Conservation (phyloP, 2,329 filamentous ascomycete genomes). For the Diaporthe citriasiana region DNA sequence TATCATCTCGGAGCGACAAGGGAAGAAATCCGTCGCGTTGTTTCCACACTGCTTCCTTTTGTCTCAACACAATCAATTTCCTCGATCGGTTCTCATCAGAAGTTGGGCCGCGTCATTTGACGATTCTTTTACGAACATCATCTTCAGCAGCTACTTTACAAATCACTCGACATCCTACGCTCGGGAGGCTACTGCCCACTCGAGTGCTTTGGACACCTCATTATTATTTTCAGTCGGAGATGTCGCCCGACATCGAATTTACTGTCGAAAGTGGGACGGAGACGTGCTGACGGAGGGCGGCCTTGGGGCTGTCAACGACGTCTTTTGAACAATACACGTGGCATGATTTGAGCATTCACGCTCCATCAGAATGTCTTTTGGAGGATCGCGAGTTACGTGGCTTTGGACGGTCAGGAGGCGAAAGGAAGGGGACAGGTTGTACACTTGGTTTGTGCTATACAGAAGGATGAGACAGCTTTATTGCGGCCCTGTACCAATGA, state of each 20-base stretch:
- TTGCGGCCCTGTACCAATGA: slow-evolving; percentile 32
- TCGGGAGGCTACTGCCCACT: slow-evolving; percentile 54
- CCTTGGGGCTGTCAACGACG: slow-evolving; percentile 18
- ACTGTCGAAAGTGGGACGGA: slow-evolving; percentile 36
- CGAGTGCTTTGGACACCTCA: slow-evolving; percentile 57
- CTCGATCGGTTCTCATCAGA: slow-evolving; percentile 48
- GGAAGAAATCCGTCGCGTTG: not conserved
- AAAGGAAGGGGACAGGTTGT: slow-evolving; percentile 30
- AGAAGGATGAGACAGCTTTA: slow-evolving; percentile 37
- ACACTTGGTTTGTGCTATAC: slow-evolving; percentile 37
- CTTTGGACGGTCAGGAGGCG: not conserved
- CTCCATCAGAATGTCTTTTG: not conserved
- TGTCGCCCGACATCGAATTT: slow-evolving; percentile 39
- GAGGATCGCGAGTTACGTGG: slow-evolving; percentile 3
- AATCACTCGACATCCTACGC: slow-evolving; percentile 57
- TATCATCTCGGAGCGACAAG: not conserved
- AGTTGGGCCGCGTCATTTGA: slow-evolving; percentile 51
- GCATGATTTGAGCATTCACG: slow-evolving; percentile 27
- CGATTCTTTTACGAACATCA: slow-evolving; percentile 54
- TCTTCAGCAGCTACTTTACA: slow-evolving; percentile 54
- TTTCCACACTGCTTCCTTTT: slow-evolving; percentile 22
- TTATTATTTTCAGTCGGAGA: slow-evolving; percentile 48
- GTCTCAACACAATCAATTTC: slow-evolving; percentile 43
- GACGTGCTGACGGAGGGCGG: slow-evolving; percentile 5
- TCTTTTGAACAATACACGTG: slow-evolving; percentile 39